These are phyloP conservation scores for Antarctomyces pellizariae DNA, from an alignment of 495 filamentous ascomycete genomes.

Conservation along the genomic window DNA sequence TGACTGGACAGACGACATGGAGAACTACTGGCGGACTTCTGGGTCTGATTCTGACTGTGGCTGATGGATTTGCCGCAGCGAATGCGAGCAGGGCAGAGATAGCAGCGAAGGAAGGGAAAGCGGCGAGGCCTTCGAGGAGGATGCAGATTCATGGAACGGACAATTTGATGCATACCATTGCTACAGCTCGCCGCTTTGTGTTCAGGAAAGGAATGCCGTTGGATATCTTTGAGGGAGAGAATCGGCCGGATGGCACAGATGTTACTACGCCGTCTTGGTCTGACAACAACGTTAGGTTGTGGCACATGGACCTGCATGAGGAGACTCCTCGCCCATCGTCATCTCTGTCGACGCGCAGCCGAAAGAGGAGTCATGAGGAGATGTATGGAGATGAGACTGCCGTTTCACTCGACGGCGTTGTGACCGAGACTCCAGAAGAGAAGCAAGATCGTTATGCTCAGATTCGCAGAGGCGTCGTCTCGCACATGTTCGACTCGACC, in stretches of 20 bases:
- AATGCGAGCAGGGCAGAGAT: constrained; percentile 11
- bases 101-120: constrained; percentile 4
- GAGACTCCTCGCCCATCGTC: constrained; percentile 2
- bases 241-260: too few relatives aligned
- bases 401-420: constrained; percentile 3
- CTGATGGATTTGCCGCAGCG: constrained; percentile 26
- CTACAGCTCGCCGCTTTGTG: constrained; percentile 68
- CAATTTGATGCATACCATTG: constrained; percentile 58
- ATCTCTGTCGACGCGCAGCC: constrained; percentile 9
- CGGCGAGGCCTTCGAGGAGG: constrained; percentile 6
- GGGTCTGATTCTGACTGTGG: constrained; percentile 61
- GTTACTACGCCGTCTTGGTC: constrained; percentile 36
- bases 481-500: constrained; percentile 59
- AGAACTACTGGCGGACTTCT: constrained; percentile 53
- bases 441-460: constrained; percentile 20
- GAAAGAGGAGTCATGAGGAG: constrained; percentile 40
- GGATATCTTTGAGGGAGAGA: constrained; percentile 37
- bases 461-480: constrained; percentile 34
- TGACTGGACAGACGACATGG: constrained; percentile 62
- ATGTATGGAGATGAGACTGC: constrained; percentile 16
- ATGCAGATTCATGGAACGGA: constrained; percentile 54
- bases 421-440: constrained; percentile 2
- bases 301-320: constrained; percentile 43
- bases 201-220: constrained; percentile 65
- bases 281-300: constrained; percentile 57